Evolutionary conservation across 2,329 filamentous ascomycete species (phyloP), one percentile per base, ranked within the genome.

Genomic region (Fusarium sp.): DNA sequence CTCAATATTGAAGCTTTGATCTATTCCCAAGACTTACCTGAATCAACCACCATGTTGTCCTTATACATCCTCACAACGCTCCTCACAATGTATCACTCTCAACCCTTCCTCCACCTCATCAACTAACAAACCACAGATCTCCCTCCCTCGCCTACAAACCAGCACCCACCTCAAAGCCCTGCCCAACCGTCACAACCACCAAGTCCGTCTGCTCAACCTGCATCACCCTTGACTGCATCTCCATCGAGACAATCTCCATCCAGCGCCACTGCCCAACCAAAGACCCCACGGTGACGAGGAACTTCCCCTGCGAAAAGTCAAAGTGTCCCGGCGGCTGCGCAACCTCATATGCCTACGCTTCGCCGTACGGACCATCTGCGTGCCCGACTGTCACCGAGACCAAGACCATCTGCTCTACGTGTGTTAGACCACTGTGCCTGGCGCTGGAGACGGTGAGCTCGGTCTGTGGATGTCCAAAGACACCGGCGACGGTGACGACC

Each of bases 301-400:
- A 57, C 1, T 72, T 64, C 34, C 71, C 70, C 5, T 73, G 71
- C 61, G 24, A 43, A 10, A 36, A 58, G 11, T 53, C 56, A 15
- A 39, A 39, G 7, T 73, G 71, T 29, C 70, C 71, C 5, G 22
- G 28, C 4, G 71, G 70, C 3, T 73, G 71, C 38, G 46, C 58
- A 5, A 73, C 71, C 5, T 56, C 58, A 6, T 73, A 73, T 44
- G 43, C 68, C 25, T 66, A 57, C 45, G 50, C 53, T 22, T 68
- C 68, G 13, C 40, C 50, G 5, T 68, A 61, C 29, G 55, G 59
- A 10, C 58, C 6, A 42, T 51, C 61, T 4, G 39, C 38, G 2
- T 78, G 76, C n/a, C 76, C 76, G 19, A 77, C 75, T 9, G 71
- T 76, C 6, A 77, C 74, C 1, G 48, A 67, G 7, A 74, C 72